Conservation (phyloP, 345 rosid species). For the Eucalyptus regnans region DNA sequence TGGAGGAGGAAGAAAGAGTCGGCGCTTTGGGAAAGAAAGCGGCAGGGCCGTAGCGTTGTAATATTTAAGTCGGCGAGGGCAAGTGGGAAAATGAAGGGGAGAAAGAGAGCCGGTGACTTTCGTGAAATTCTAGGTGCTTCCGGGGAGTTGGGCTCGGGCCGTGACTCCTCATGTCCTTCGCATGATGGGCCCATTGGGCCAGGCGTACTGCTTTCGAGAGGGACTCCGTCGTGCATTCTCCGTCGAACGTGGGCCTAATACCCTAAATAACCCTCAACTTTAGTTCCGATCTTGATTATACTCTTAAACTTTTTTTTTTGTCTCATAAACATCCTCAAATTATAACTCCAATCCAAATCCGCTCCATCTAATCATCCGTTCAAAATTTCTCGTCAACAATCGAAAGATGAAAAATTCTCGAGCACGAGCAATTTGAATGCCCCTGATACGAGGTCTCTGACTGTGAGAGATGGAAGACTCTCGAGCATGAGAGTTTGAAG, state of each 20-base stretch:
- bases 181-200: neutral
- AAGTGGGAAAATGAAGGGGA: neutral
- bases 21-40: neutral
- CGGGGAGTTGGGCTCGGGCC: neutral
- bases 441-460: fast-evolving
- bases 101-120: neutral
- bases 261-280: neutral
- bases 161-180: neutral
- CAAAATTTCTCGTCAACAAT: neutral
- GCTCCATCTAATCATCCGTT: fast-evolving
- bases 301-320: fast-evolving
- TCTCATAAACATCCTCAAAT: fast-evolving
- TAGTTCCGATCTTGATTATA: too few species aligned
- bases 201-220: neutral
- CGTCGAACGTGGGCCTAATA: neutral
- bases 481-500: neutral
- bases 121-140: neutral
- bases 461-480: neutral
- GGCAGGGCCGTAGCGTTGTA: neutral
- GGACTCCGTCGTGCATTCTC: neutral
- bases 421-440: neutral
- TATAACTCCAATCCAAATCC: too few species aligned
- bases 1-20: neutral
- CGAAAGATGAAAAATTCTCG: fast-evolving
- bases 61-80: neutral